Percentiles rank a stretch among this genome's conserved stretches.
Evolutionary conservation across 768 basidiomycete species (phyloP).

Genomic region (Trametes cinnabarina): DNA sequence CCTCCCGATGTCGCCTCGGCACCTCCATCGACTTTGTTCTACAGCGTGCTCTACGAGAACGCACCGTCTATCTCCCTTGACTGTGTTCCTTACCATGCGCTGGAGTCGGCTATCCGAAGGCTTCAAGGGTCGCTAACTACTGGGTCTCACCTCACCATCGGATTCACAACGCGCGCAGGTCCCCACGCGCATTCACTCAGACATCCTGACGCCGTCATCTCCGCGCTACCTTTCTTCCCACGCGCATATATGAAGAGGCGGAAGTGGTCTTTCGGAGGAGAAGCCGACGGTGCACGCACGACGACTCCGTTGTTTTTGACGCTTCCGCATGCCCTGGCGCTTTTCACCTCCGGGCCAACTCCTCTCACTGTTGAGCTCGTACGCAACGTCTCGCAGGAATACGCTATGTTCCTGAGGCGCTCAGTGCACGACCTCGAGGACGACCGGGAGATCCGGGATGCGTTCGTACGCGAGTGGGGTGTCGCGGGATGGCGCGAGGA

Average conservation of each 20-base stretch:
- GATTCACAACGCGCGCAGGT: constrained; percentile 21
- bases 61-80: constrained; percentile 17
- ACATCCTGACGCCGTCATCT: constrained; percentile 12
- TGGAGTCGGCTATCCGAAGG: constrained; percentile 13
- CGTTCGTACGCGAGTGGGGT: constrained; percentile 22
- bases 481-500: constrained; percentile 26
- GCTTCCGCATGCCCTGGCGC: constrained; percentile 13
- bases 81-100: constrained; percentile 10
- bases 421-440: constrained; percentile 21
- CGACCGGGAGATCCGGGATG: constrained; percentile 7
- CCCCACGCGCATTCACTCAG: constrained; percentile 1
- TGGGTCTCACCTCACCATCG: constrained; percentile 15
- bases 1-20: neutral
- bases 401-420: constrained; percentile 17
- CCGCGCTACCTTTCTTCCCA: constrained; percentile 24
- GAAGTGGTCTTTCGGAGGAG: neutral
- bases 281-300: neutral
- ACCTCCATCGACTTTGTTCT: constrained; percentile 10
- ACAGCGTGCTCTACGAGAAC: constrained; percentile 7
- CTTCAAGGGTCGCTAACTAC: constrained; percentile 16
- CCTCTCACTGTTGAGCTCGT: constrained; percentile 22
- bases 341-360: constrained; percentile 21
- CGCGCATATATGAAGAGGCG: constrained; percentile 8
- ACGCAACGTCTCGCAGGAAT: constrained; percentile 25
- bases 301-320: constrained; percentile 21